Conservation (phyloP, 1,284 basidiomycete genomes). For the Albatrellus sp. region DNA sequence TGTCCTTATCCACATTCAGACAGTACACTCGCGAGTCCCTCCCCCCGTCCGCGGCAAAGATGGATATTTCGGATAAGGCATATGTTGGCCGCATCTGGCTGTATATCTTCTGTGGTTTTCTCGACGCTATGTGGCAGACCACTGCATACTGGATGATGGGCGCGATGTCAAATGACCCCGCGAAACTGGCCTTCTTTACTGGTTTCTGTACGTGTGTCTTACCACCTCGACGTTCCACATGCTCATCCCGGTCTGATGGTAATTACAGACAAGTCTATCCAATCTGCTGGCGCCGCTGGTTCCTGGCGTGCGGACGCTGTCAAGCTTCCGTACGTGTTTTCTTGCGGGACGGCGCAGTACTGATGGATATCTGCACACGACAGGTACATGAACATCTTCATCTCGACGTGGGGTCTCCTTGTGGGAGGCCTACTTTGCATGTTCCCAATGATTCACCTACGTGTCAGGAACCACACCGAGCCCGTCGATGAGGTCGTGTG, state of each 20-base stretch:
- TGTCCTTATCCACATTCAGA: conserved; percentile 20
- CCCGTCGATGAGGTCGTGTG: conserved; percentile 16
- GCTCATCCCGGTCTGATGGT: not conserved
- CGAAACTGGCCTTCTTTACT: conserved; percentile 32
- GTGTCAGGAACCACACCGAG: conserved; percentile 25
- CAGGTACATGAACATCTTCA: conserved; percentile 31
- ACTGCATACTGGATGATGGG: conserved; percentile 46
- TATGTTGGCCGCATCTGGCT: conserved; percentile 43
- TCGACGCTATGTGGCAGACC: conserved; percentile 51
- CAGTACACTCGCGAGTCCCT: conserved; percentile 45
- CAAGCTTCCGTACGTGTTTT: conserved; percentile 21
- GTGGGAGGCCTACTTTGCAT: conserved; percentile 28
- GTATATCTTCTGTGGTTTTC: conserved; percentile 42
- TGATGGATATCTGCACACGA: conserved; percentile 3
- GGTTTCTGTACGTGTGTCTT: conserved; percentile 28
- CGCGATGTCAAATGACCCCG: conserved; percentile 33
- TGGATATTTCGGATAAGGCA: conserved; percentile 39
- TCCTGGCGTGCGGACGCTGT: conserved; percentile 31
- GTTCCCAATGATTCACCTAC: conserved; percentile 33
- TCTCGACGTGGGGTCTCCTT: conserved; percentile 30
- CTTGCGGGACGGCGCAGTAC: not conserved
- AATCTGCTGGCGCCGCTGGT: conserved; percentile 31
- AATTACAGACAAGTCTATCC: conserved; percentile 27
- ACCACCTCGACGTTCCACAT: not conserved
- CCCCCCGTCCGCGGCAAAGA: conserved; percentile 23